These are phyloP conservation scores for Naganishia vaughanmartiniae DNA, from an alignment of 768 basidiomycete species.

Conservation along the genomic window DNA sequence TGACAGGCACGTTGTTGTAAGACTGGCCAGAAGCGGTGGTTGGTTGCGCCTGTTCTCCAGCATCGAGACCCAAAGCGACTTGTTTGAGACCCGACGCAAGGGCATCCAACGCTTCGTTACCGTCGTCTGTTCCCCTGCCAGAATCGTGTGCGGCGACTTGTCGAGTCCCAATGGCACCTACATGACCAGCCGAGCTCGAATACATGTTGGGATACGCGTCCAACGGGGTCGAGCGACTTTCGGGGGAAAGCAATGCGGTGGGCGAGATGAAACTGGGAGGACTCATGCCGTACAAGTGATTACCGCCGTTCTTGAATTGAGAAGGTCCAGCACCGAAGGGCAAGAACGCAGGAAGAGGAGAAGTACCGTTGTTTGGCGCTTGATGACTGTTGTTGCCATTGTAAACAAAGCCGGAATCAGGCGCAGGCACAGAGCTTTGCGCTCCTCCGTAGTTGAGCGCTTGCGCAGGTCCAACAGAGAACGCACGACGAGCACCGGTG, in stretches of 20 bases:
- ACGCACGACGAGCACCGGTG: slow-evolving; percentile 21
- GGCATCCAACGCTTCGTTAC: slow-evolving; percentile 23
- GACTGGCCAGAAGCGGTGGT: background rate
- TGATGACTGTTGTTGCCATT: background rate
- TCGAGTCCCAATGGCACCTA: background rate
- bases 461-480: slow-evolving; percentile 19
- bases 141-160: background rate
- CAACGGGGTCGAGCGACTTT: background rate
- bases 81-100: slow-evolving; percentile 24
- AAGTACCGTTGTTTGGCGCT: slow-evolving; percentile 21
- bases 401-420: slow-evolving; percentile 9
- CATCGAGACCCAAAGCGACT: slow-evolving; percentile 28
- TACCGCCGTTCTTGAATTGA: background rate
- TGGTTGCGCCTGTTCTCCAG: background rate
- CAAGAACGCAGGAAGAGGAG: slow-evolving; percentile 44
- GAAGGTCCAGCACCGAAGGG: slow-evolving; percentile 39
- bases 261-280: slow-evolving; percentile 44
- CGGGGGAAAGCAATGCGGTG: slow-evolving; percentile 41
- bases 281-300: background rate
- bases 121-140: slow-evolving; percentile 23
- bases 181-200: background rate
- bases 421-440: background rate
- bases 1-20: background rate
- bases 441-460: background rate
- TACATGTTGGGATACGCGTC: slow-evolving; percentile 23